Conservation (phyloP, 2,329 filamentous ascomycete genomes). For the Graphium sp. region DNA sequence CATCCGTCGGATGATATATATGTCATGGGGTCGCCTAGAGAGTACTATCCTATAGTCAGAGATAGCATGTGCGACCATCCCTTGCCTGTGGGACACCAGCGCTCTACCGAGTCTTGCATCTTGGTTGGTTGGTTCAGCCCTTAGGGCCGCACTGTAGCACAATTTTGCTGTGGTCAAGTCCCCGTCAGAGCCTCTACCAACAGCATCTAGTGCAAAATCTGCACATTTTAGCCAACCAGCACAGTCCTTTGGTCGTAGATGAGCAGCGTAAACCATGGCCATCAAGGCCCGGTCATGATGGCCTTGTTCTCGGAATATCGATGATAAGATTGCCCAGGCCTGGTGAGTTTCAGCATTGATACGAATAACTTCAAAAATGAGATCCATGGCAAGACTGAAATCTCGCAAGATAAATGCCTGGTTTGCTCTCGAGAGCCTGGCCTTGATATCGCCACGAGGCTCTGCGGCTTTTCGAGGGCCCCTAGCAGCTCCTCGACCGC, state of each 20-base stretch:
- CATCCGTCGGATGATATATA: slow-evolving; percentile 35
- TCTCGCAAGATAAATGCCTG: slow-evolving; percentile 47
- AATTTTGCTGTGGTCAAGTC: slow-evolving; percentile 34
- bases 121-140: slow-evolving; percentile 37
- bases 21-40: slow-evolving; percentile 32
- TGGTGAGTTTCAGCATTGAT: slow-evolving; percentile 52
- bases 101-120: slow-evolving; percentile 43
- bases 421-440: slow-evolving; percentile 48
- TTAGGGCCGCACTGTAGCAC: slow-evolving; percentile 42
- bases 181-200: slow-evolving; percentile 26
- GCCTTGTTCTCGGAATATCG: slow-evolving; percentile 43
- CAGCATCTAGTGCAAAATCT: slow-evolving; percentile 33
- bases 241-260: slow-evolving; percentile 43
- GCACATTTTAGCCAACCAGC: slow-evolving; percentile 42
- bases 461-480: slow-evolving; percentile 46
- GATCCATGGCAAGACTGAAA: slow-evolving; percentile 39
- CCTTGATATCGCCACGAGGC: slow-evolving; percentile 54
- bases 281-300: slow-evolving; percentile 39
- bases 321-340: slow-evolving; percentile 45
- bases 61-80: slow-evolving; percentile 34
- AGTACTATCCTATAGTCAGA: slow-evolving; percentile 39
- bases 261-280: slow-evolving; percentile 43
- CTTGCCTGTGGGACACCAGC: slow-evolving; percentile 36
- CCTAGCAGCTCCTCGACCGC: slow-evolving; percentile 13
- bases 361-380: slow-evolving; percentile 46